Base-by-base conservation (phyloP, 2,329 filamentous ascomycete species). In the Dactylellina parvicollis region DNA sequence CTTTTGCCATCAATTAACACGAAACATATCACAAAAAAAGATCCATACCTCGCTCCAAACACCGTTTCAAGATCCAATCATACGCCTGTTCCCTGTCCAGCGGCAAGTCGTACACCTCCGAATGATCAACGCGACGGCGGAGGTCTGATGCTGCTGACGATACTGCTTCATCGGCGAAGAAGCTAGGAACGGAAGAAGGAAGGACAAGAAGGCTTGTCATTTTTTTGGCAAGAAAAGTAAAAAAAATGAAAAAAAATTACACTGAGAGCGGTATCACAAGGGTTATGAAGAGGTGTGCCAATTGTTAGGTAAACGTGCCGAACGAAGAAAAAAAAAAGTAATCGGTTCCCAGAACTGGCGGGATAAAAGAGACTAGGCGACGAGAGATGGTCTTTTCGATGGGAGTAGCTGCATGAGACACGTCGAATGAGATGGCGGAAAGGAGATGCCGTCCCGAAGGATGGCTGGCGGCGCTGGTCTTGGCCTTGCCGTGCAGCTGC, bases 371-470 rank as follows among this genome's bases (percentile, higher is more conserved):
- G 14, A 54, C 59, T 62, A 60, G 50, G 66, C 55, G 57, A 64
- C 40, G 40, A 22, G 22, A 42, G 46, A n/a, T 14, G 28, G 4
- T 9, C 14, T 40, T 46, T 49, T 34, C 34, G 36, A 46, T 60
- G 30, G 44, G 24, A 44, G 32, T 47, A 56, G 36, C 54, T 59
- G n/a, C 18, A 46, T 50, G 46, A 42, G 34, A 56, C 34, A 26
- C 47, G 55, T 46, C 36, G 59, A 72, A 72, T 62, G 57, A 57
- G 46, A 70, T 42, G 20, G 32, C 9, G 34, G 57, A 72, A 72
- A 72, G 66, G 66, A 72, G 66, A 72, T 72, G 57, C 66, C 66
- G 66, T 52, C 57, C 66, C 66, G 57, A 49, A 16, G n/a, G n/a
- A n/a, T n/a, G n/a, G n/a, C n/a, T n/a, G 38, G 18, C 59, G 42